Evolutionary conservation across 2,329 filamentous ascomycete species (phyloP), one percentile per base, ranked within the genome.

Genomic region (Alternaria ventricosa): DNA sequence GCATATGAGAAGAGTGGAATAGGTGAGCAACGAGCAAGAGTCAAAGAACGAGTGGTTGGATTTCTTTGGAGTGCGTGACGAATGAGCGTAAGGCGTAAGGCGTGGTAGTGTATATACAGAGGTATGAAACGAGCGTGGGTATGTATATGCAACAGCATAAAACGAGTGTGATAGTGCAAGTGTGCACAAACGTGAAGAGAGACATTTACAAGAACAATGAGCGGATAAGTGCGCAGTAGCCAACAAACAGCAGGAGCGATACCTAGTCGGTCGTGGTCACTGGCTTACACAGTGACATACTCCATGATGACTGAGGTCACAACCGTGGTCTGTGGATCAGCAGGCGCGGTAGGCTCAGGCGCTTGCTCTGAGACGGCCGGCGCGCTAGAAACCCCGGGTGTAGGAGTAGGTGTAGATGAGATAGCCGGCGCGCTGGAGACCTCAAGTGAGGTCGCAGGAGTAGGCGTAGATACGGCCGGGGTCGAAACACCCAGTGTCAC

Each of bases 261-360:
- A 9, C 10, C 3, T 10, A 28, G 18, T 18, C 18, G 3, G n/a
- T 13, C 12, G n/a, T 15, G 0, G 18, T 12, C 9, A 12, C 13
- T 15, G 6, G 1, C 18, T 44, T 46, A 59, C 15, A 70, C 61
- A 1, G 68, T 72, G 12, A 67, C 63, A 30, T 71, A 72, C 64
- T 70, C 60, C 28, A 66, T 46, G 20, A 71, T 27, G 4, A 70
- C 18, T 1, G 70, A 71, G 3, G 70, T 72, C 27, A 72, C 57
- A 12, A 65, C 54, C 12, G 60, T 60, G 6, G 69, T 71, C 2
- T 33, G 54, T 10, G 61, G 69, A 12, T 55, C 61, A 23, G 65
- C 60, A 1, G 60, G 49, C 15, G 56, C 30, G 9, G 54, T 55
- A 8, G 65, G 60, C 10, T 43, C 43, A n/a, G 63, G 57, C 2